Evolutionary conservation across 2,329 filamentous ascomycete species (phyloP), one percentile per base, ranked within the genome.

Genomic region (Aspergillus felis): DNA sequence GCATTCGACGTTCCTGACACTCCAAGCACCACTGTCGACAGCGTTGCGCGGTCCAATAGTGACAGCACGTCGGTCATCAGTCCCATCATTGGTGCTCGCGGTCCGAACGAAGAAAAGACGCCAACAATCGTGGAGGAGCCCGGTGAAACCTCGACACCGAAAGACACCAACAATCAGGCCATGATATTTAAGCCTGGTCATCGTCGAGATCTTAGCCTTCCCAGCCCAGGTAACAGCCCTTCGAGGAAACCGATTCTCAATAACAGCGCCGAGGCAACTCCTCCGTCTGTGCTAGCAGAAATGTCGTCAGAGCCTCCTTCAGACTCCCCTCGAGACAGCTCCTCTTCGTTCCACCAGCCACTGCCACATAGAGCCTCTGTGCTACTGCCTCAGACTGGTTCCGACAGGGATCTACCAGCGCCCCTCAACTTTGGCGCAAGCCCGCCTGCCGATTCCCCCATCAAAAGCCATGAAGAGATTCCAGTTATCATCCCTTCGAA

Each of bases 51-150:
- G 59, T 86, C 83, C 54, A 83, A 87, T 62, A 88, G 85, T 57
- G 81, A 81, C 58, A 86, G 84, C 60, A 87, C 86, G 8, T 80
- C 81, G 51, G 78, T 78, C 28, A 85, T 89, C 60, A 88, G 85
- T 66, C 87, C 87, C 1, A 88, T 89, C 54, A 87, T 88, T 70
- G 64, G 72, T 48, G 62, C 61, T 54, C 76, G 76, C 41, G 76
- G 76, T 44, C 42, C 67, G 66, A 62, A 71, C 57, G 61, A 76
- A 60, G 62, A 73, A 61, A 70, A 74, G 50, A 83, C 83, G 3
- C 80, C 83, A 44, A 80, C 80, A 1, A 86, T 86, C 61, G 75
- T 76, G 27, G 83, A 87, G 67, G 82, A 85, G 60, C 73, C 78
- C 46, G 69, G 57, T 68, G 75, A 74, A 66, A 57, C 58, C 25